Percentiles rank a stretch among this genome's conserved stretches.
These are phyloP conservation scores for Fusarium sp. DNA, from an alignment of 2,329 filamentous ascomycete species.

Conservation along the genomic window DNA sequence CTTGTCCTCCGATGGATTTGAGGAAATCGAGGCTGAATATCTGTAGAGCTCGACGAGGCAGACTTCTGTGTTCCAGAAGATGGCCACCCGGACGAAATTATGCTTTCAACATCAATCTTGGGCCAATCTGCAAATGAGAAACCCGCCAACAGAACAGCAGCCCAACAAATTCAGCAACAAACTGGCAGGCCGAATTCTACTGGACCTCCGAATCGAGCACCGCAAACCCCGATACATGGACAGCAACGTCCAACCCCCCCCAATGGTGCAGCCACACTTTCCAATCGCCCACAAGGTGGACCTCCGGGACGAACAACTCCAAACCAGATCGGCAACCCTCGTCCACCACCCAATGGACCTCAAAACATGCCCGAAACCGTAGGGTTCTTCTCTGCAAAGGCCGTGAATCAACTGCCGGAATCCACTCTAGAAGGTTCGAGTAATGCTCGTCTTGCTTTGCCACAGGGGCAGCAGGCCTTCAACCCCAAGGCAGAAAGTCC, in stretches of 20 bases:
- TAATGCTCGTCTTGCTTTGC: slow-evolving; percentile 53
- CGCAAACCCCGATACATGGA: slow-evolving; percentile 49
- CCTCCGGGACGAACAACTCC: slow-evolving; percentile 24
- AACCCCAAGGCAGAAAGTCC: slow-evolving; percentile 82
- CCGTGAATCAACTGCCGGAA: slow-evolving; percentile 66
- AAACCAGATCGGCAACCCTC: slow-evolving; percentile 40
- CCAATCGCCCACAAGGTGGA: slow-evolving; percentile 34
- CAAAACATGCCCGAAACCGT: slow-evolving; percentile 54
- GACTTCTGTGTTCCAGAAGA: slow-evolving; percentile 77
- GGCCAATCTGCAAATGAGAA: slow-evolving; percentile 35
- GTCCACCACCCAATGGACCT: slow-evolving; percentile 44
- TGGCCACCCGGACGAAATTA: slow-evolving; percentile 81
- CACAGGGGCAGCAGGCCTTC: slow-evolving; percentile 65
- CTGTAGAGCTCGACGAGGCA: slow-evolving; percentile 76
- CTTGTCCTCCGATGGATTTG: slow-evolving; percentile 50
- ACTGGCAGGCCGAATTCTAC: slow-evolving; percentile 30
- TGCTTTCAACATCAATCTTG: slow-evolving; percentile 54
- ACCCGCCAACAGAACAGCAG: slow-evolving; percentile 26
- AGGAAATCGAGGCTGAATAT: slow-evolving; percentile 51
- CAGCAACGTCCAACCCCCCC: slow-evolving; percentile 37
- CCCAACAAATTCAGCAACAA: slow-evolving; percentile 39
- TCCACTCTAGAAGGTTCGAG: slow-evolving; percentile 49
- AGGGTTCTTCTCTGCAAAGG: slow-evolving; percentile 77
- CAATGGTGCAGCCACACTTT: slow-evolving; percentile 36
- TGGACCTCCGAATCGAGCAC: slow-evolving; percentile 34